Conservation (phyloP, 306 rosid species). For the Fragaria vesca region DNA sequence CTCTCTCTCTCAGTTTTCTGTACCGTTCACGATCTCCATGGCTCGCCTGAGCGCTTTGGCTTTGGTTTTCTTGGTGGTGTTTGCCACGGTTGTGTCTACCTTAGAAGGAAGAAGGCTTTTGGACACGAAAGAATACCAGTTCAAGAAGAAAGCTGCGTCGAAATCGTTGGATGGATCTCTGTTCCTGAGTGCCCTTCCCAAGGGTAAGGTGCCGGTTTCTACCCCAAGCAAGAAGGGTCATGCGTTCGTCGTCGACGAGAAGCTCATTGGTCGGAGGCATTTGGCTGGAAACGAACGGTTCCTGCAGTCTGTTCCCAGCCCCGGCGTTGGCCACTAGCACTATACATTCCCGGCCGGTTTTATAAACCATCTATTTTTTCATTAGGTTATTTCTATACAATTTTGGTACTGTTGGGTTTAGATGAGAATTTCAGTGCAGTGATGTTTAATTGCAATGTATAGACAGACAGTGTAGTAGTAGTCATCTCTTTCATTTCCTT, state of each 20-base stretch:
- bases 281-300: constrained; percentile 43
- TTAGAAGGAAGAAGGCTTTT: constrained; percentile 53
- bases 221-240: constrained; percentile 76
- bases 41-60: constrained; percentile 35
- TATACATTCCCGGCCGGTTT: not conserved
- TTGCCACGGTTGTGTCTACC: constrained; percentile 31
- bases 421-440: constrained; percentile 1
- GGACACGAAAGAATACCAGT: not conserved
- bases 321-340: constrained; percentile 73
- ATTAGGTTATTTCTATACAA: constrained; percentile 17
- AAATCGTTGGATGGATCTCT: constrained; percentile 23
- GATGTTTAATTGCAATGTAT: constrained; percentile 26
- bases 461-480: constrained; percentile 15
- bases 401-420: constrained; percentile 25
- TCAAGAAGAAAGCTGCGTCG: constrained; percentile 14
- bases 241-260: constrained; percentile 45
- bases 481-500: constrained; percentile 13
- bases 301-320: constrained; percentile 76
- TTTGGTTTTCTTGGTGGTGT: constrained; percentile 37
- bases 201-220: constrained; percentile 71
- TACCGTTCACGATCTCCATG: constrained; percentile 34
- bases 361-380: constrained; percentile 3
- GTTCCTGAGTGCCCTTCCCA: constrained; percentile 62
- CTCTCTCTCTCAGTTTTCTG: not conserved
- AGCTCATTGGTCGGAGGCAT: constrained; percentile 60